phyloP scores from a whole-genome alignment of 306 rosid species.

The Lupinus albus region DNA sequence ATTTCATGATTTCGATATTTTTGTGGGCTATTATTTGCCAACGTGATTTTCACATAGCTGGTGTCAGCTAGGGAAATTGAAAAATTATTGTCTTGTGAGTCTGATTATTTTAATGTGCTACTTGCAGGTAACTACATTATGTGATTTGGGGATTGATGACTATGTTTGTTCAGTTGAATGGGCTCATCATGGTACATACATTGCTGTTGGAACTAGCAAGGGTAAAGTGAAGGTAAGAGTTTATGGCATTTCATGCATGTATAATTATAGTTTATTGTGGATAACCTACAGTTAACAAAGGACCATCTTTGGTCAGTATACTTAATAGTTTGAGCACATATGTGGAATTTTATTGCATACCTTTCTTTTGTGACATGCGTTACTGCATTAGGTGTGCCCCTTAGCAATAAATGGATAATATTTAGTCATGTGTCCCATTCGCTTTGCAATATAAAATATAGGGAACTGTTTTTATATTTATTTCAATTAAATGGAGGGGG shows the following conservation, averaged over 20 bases:
- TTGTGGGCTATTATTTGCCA: not conserved
- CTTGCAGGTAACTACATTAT: constrained; percentile 76
- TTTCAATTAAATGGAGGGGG: too few relatives aligned
- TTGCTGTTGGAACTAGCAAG: constrained; percentile 80
- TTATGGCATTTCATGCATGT: not conserved
- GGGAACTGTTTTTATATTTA: too few relatives aligned
- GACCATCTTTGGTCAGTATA: not conserved
- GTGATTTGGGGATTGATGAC: constrained; percentile 80
- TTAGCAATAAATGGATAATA: not conserved
- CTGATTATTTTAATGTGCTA: constrained; percentile 24
- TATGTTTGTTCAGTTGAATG: constrained; percentile 86
- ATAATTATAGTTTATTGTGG: not conserved
- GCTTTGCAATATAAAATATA: not conserved
- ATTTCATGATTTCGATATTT: constrained; percentile 22
- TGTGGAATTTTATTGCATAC: too few relatives aligned
- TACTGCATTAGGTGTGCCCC: not conserved
- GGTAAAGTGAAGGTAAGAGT: constrained; percentile 83
- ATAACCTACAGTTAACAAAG: not conserved
- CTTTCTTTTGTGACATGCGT: too few relatives aligned
- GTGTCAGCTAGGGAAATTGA: constrained; percentile 1
- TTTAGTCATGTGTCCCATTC: not conserved
- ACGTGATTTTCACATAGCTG: not conserved
- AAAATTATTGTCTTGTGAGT: not conserved
- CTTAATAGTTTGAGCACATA: too few relatives aligned
- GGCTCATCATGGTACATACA: constrained; percentile 86